Evolutionary conservation across 768 basidiomycete species (phyloP), one percentile per base, ranked within the genome.

Genomic region (Mycena venus): DNA sequence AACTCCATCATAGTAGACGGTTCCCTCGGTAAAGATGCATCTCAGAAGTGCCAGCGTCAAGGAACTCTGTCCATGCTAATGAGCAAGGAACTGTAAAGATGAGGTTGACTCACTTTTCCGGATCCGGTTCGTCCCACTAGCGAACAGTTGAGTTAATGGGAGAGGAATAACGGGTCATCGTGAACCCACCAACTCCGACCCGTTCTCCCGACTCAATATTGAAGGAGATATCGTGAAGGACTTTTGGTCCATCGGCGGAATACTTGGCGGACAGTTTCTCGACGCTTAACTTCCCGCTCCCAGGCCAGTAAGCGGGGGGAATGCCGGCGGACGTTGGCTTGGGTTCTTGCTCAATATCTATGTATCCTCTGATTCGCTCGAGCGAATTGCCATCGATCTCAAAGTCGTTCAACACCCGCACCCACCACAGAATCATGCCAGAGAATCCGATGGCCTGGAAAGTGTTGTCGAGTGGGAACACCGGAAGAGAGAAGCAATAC

Each of bases 211-310:
- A 11, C 21, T 49, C 5, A 12, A 49, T 49, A 19, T 23, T 27
- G 55, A 56, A 56, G 6, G 47, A 49, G 17, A 49, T 7, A 25
- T 49, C 47, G 47, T 25, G 47, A 4, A 49, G 23, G n/a, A 49
- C 47, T 7, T 49, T 49, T 7, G 47, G 47, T 3, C 47, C 47
- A 49, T 49, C 47, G 21, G n/a, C 8, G n/a, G 47, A 49, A 49
- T 49, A 49, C 23, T 25, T n/a, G 7, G 47, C 47, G n/a, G n/a
- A 49, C 1, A 89, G 78, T 34, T 84, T 84, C 38, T 89, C 84
- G 9, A 88, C 83, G 17, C 80, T 74, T 61, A 89, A 80, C 27
- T 82, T 79, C 15, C 89, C 89, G 2, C 86, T 86, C 3, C 88
- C 81, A 1, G 89, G 47, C 47, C 47, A 49, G n/a, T 49, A 25